Evolutionary conservation across 1,284 basidiomycete genomes (phyloP).

Genomic region (Fomitiporia mediterranea): DNA sequence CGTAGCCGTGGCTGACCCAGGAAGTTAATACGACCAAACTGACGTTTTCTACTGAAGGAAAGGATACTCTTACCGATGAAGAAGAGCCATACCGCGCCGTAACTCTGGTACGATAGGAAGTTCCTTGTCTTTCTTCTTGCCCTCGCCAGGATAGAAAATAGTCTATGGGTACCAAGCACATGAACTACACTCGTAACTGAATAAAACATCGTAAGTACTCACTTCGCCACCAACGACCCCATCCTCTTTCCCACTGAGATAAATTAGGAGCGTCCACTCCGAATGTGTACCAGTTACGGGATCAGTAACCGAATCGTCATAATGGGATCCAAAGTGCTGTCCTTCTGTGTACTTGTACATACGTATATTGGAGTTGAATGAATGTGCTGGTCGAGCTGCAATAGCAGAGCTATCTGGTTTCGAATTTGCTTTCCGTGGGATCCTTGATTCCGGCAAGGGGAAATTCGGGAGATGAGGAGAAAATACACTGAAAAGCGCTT

Average conservation of each 20-base stretch:
- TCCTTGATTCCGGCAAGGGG: conserved; percentile 45
- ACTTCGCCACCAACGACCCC: conserved; percentile 75
- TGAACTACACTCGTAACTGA: too few relatives aligned
- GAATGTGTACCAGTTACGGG: conserved; percentile 51
- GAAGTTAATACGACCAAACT: too few relatives aligned
- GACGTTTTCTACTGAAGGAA: too few relatives aligned
- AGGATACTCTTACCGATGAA: conserved; percentile 54
- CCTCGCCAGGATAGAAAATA: conserved; percentile 61
- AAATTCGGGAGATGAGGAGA: conserved; percentile 58
- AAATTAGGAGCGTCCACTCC: conserved; percentile 80
- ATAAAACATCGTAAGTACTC: too few relatives aligned
- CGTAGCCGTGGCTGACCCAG: conserved; percentile 57
- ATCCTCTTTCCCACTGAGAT: conserved; percentile 67
- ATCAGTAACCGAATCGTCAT: conserved; percentile 67
- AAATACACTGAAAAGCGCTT: conserved; percentile 46
- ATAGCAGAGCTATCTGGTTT: conserved; percentile 21
- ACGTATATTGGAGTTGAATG: conserved; percentile 65
- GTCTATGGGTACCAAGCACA: conserved; percentile 40
- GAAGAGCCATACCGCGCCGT: conserved; percentile 60
- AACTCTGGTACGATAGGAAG: conserved; percentile 50
- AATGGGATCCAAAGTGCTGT: conserved; percentile 72
- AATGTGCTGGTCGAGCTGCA: conserved; percentile 42
- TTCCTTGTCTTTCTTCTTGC: conserved; percentile 43
- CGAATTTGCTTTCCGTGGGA: conserved; percentile 15
- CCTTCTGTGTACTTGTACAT: conserved; percentile 63